Base-by-base conservation (phyloP, 148 eudicot species). In the Agrostemma githago region DNA sequence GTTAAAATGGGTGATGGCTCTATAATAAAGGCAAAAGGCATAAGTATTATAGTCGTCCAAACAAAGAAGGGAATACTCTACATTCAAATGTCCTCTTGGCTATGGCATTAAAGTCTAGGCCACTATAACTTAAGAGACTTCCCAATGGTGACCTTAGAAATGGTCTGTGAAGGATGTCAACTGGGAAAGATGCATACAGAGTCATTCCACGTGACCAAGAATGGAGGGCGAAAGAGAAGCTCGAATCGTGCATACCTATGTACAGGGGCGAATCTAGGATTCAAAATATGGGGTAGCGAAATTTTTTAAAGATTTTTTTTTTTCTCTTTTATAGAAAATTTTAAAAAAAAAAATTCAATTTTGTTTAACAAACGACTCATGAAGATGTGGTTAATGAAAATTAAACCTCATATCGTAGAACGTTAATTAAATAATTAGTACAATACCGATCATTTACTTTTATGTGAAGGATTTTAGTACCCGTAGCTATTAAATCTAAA, bases 221-320 rank as follows among this genome's bases (percentile, higher is more conserved):
- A 60, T 67, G 66, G 73, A 68, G 73, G 61, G 67, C 66, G 0
- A 42, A 67, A n/a, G 51, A 77, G 21, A 56, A 15, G 64, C 46
- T 72, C 5, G 60, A 72, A 11, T 39, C 56, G 71, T 74, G 2
- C 78, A 74, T 21, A 21, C 64, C 1, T 34, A 79, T 62, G 64
- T 73, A n/a, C n/a, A n/a, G n/a, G n/a, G n/a, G n/a, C n/a, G n/a
- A n/a, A n/a, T n/a, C n/a, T n/a, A n/a, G n/a, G n/a, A n/a, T n/a
- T n/a, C n/a, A n/a, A n/a, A n/a, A n/a, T n/a, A n/a, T n/a, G n/a
- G n/a, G n/a, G n/a, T n/a, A n/a, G n/a, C n/a, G n/a, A n/a, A n/a
- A n/a, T n/a, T n/a, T n/a, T n/a, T n/a, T n/a, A n/a, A n/a, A n/a
- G n/a, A n/a, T n/a, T n/a, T n/a, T n/a, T n/a, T n/a, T n/a, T n/a